Percentiles rank a stretch among this genome's conserved stretches.
Conservation (phyloP, 1,139 yeast species). For the Geotrichum bryndzae region DNA sequence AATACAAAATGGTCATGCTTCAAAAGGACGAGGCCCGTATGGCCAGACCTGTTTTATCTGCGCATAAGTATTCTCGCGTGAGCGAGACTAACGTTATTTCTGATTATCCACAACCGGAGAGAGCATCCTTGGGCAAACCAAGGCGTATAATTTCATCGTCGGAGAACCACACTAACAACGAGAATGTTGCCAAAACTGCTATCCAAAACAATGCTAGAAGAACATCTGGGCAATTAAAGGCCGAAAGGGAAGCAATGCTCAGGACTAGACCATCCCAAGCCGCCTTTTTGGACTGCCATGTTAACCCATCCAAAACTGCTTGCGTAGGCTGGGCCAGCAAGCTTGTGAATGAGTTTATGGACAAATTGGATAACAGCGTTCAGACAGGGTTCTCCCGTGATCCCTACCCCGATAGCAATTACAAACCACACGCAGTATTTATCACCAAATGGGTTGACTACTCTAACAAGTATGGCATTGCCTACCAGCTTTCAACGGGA, state of each 20-base stretch:
- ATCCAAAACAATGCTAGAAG: constrained; percentile 6
- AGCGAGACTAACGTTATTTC: not conserved
- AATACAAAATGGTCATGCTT: constrained; percentile 59
- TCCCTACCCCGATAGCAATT: constrained; percentile 4
- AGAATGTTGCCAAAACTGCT: constrained; percentile 14
- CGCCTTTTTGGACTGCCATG: constrained; percentile 5
- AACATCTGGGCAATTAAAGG: not conserved
- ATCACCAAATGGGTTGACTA: constrained; percentile 98
- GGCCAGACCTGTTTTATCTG: constrained; percentile 16
- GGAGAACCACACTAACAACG: not conserved
- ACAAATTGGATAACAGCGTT: not conserved
- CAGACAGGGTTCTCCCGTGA: not conserved
- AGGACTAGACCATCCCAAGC: not conserved
- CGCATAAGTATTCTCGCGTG: not conserved
- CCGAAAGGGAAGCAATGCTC: not conserved
- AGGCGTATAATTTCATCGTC: constrained; percentile 1
- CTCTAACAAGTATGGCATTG: constrained; percentile 90
- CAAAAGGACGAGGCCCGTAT: constrained; percentile 21
- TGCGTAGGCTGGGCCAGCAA: constrained; percentile 6
- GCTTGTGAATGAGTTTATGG: not conserved
- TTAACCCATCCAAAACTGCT: constrained; percentile 6
- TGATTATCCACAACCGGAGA: not conserved
- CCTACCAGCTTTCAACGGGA: constrained; percentile 85
- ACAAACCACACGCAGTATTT: constrained; percentile 33
- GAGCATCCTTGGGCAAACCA: constrained; percentile 5